A percentile compares a stretch with the other conserved stretches of the same genome.
phyloP scores from a whole-genome alignment of 106 monocot species.

The Iris macrosiphon region DNA sequence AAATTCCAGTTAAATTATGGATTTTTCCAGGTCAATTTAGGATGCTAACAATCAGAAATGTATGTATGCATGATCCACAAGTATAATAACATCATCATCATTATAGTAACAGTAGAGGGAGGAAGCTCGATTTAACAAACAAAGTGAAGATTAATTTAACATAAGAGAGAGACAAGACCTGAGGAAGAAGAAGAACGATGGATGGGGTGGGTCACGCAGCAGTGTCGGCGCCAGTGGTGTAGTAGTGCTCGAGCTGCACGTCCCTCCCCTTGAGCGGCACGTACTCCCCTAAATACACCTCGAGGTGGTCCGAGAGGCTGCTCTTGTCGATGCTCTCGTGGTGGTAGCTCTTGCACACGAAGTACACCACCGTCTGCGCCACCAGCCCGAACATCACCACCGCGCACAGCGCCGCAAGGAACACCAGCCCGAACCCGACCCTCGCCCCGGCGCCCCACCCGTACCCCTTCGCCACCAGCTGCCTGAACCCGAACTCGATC shows the following conservation, averaged over 20 bases:
- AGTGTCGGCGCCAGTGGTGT: too few species aligned
- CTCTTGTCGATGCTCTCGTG: constrained; percentile 93
- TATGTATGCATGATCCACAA: too few species aligned
- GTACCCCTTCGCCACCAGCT: constrained; percentile 30
- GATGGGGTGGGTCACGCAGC: too few species aligned
- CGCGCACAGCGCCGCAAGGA: constrained; percentile 29
- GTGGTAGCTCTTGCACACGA: constrained; percentile 89
- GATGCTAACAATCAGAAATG: too few species aligned
- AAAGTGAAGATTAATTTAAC: too few species aligned
- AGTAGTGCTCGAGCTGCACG: constrained; percentile 64
- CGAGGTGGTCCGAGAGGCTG: constrained; percentile 70
- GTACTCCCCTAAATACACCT: constrained; percentile 85
- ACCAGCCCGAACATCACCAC: constrained; percentile 54
- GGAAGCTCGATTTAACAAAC: too few species aligned
- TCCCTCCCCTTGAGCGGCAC: constrained; percentile 60
- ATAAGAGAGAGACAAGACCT: too few species aligned
- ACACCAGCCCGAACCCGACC: constrained; percentile 15
- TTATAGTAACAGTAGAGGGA: too few species aligned
- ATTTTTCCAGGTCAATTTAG: too few species aligned
- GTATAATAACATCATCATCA: too few species aligned
- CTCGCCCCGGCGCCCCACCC: constrained; percentile 1
- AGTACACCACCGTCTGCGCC: constrained; percentile 78
- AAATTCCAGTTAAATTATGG: too few species aligned
- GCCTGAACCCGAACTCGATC: constrained; percentile 47
- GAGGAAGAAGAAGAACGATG: too few species aligned